These are phyloP conservation scores for Ophiocordyceps robertsii DNA, from an alignment of 2,329 filamentous ascomycete species.

Conservation along the genomic window DNA sequence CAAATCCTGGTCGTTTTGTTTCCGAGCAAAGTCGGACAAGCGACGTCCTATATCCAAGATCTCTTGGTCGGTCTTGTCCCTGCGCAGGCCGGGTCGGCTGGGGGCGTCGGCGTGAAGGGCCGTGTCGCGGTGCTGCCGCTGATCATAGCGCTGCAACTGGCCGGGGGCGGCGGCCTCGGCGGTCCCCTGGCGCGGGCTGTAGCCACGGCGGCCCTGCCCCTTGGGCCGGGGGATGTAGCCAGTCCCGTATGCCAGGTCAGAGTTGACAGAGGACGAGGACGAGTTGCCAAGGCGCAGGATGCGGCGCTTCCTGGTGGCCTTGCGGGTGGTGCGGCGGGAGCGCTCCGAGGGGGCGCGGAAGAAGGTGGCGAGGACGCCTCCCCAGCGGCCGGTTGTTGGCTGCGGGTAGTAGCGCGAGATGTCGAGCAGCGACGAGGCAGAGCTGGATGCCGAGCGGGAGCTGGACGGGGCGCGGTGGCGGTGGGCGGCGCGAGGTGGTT, in stretches of 20 bases:
- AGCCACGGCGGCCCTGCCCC: slow-evolving; percentile 8
- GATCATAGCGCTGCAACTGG: not conserved
- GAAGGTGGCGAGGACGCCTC: slow-evolving; percentile 47
- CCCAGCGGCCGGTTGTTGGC: slow-evolving; percentile 23
- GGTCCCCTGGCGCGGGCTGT: not conserved
- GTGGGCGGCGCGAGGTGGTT: not conserved
- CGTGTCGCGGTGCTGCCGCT: not conserved
- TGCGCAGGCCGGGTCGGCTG: slow-evolving; percentile 4
- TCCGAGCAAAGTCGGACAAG: slow-evolving; percentile 37
- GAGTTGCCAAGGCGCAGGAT: slow-evolving; percentile 48
- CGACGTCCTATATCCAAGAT: slow-evolving; percentile 41
- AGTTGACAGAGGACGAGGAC: slow-evolving; percentile 54
- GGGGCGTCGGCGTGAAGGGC: not conserved
- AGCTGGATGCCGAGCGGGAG: slow-evolving; percentile 31
- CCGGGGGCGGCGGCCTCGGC: too few relatives aligned
- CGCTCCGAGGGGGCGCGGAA: slow-evolving; percentile 48
- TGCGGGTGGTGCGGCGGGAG: slow-evolving; percentile 22
- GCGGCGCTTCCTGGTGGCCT: slow-evolving; percentile 33
- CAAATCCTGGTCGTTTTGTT: slow-evolving; percentile 36
- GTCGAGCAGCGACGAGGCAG: slow-evolving; percentile 49
- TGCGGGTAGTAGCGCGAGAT: slow-evolving; percentile 43
- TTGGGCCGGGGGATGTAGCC: slow-evolving; percentile 36
- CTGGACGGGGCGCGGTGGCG: slow-evolving; percentile 17
- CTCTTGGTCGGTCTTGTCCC: slow-evolving; percentile 39
- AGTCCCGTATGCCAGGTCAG: slow-evolving; percentile 53